A percentile compares a stretch with the other conserved stretches of the same genome.
phyloP scores from a whole-genome alignment of 1,284 basidiomycete genomes.

The Cryptococcus deneoformans region DNA sequence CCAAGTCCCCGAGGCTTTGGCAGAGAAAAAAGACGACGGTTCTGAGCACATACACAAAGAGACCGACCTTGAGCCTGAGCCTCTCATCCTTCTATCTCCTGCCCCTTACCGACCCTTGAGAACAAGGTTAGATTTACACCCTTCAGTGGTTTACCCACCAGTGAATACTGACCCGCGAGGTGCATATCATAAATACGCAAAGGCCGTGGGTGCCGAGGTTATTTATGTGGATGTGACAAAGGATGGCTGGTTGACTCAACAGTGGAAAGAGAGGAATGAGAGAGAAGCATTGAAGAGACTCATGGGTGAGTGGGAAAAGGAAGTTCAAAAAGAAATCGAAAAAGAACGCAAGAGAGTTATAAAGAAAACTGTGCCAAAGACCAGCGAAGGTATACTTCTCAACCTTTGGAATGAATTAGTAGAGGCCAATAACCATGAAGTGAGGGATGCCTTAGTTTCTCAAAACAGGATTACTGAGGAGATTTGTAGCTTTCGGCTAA shows the following conservation, averaged over 20 bases:
- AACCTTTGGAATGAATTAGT: conserved; percentile 39
- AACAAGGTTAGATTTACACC: conserved; percentile 23
- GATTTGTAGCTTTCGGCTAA: conserved; percentile 18
- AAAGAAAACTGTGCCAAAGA: conserved; percentile 21
- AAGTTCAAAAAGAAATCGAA: conserved; percentile 18
- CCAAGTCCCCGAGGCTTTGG: neutral
- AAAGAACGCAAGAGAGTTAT: conserved; percentile 5
- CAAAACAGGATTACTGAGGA: neutral
- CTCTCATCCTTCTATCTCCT: conserved; percentile 26
- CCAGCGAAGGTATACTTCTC: conserved; percentile 23
- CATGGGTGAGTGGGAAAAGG: conserved; percentile 24
- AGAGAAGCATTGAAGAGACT: conserved; percentile 31
- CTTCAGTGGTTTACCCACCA: conserved; percentile 27
- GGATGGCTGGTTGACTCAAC: conserved; percentile 37
- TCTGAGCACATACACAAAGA: conserved; percentile 5
- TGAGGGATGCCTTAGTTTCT: conserved; percentile 8
- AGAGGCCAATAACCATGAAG: conserved; percentile 26
- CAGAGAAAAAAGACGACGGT: neutral
- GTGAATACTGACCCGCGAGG: conserved; percentile 35
- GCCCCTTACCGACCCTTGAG: conserved; percentile 21
- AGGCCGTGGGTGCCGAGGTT: conserved; percentile 19
- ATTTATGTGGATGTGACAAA: conserved; percentile 33
- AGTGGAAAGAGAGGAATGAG: conserved; percentile 31
- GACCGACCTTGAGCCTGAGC: conserved; percentile 15
- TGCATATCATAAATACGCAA: conserved; percentile 37